phyloP scores from a whole-genome alignment of 2,329 filamentous ascomycete genomes.

The Hirsutella rhossiliensis region DNA sequence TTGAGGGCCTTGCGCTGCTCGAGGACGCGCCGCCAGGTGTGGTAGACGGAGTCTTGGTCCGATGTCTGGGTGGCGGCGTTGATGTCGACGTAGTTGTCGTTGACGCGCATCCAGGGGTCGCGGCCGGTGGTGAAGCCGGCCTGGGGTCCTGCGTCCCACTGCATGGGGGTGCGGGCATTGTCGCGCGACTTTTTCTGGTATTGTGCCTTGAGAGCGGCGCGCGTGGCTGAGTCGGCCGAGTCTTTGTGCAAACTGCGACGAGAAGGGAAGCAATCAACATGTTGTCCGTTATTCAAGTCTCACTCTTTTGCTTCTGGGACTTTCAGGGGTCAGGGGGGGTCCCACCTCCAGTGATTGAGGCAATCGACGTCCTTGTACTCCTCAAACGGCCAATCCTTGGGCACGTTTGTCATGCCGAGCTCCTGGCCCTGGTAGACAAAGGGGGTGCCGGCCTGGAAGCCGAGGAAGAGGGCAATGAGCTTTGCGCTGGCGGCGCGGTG shows the following conservation, averaged over 20 bases:
- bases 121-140: conserved; percentile 50
- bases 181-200: conserved; percentile 51
- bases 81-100: conserved; percentile 47
- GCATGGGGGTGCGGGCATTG: conserved; percentile 60
- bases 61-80: conserved; percentile 46
- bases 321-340: not conserved
- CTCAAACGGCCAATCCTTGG: conserved; percentile 45
- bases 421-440: conserved; percentile 63
- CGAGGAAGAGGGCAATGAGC: conserved; percentile 45
- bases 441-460: conserved; percentile 47
- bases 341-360: conserved; percentile 36
- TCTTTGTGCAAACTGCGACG: conserved; percentile 15
- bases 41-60: conserved; percentile 39
- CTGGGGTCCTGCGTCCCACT: conserved; percentile 50
- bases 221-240: conserved; percentile 23
- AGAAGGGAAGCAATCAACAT: not conserved
- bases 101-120: conserved; percentile 59
- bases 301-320: not conserved
- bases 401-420: conserved; percentile 54
- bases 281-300: not conserved
- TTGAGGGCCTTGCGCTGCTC: conserved; percentile 44
- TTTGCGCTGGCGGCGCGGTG: conserved; percentile 40
- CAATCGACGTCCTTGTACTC: conserved; percentile 59
- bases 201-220: conserved; percentile 25
- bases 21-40: conserved; percentile 51